Percentiles rank a stretch among this genome's conserved stretches.
Evolutionary conservation across 2,329 filamentous ascomycete genomes (phyloP).

Genomic region (Seiridium unicorne): DNA sequence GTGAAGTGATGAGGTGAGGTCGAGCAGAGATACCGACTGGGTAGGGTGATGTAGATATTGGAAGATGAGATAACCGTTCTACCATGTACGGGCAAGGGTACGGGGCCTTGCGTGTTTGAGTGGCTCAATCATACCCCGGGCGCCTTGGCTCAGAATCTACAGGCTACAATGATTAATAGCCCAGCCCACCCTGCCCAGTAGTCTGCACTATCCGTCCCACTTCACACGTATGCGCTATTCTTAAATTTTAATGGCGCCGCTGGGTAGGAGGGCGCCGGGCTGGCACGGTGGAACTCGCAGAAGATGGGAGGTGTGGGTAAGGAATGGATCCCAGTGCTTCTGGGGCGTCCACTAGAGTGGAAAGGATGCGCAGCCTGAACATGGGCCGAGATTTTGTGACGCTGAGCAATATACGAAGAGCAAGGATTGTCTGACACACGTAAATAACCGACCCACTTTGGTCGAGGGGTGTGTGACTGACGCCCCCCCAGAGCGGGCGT

Average conservation of each 20-base stretch:
- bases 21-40: conserved; percentile 23
- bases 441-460: conserved; percentile 37
- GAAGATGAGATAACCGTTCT: conserved; percentile 15
- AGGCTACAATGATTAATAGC: conserved; percentile 24
- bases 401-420: conserved; percentile 46
- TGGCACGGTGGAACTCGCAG: conserved; percentile 17
- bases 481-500: conserved; percentile 14
- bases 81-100: conserved; percentile 18
- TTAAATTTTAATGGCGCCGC: conserved; percentile 29
- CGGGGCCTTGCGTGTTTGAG: conserved; percentile 27
- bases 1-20: conserved; percentile 17
- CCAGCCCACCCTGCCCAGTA: conserved; percentile 20
- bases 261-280: conserved; percentile 27
- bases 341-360: conserved; percentile 27
- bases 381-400: conserved; percentile 15
- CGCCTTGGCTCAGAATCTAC: conserved; percentile 20
- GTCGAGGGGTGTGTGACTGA: conserved; percentile 20
- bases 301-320: conserved; percentile 18
- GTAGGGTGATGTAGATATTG: conserved; percentile 30
- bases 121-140: conserved; percentile 25
- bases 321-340: conserved; percentile 28
- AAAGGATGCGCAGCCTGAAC: conserved; percentile 18
- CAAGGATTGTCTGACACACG: conserved; percentile 51
- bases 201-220: conserved; percentile 27
- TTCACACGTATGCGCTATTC: conserved; percentile 31